Evolutionary conservation across 2,329 filamentous ascomycete species (phyloP), one percentile per base, ranked within the genome.

Genomic region (Alternaria brassicae): DNA sequence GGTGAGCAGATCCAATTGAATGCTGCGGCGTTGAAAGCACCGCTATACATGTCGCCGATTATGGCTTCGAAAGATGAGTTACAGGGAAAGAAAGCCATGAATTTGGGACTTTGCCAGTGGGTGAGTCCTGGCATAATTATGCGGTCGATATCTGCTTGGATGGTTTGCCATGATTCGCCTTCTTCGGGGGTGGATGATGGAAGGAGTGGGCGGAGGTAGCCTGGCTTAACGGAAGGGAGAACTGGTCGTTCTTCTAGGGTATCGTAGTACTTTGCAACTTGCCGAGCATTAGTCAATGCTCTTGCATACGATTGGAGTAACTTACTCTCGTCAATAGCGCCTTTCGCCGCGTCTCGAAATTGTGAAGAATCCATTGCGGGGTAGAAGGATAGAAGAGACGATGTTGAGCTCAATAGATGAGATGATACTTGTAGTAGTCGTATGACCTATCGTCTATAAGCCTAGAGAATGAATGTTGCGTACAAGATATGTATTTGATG

Each of bases 1-100:
- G 94, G 94, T 6, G 89, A 93, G 80, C 94, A 97, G 65, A 97
- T 88, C 94, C 94, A 98, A 80, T 98, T 98, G 84, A 98, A 98
- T 37, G 92, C 92, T 1, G 94, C 92, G 15, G 91, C 91, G 12
- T 89, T 95, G 79, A 97, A 93, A 6, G 92, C 90, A 5, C 91
- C 89, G 41, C 88, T 92, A 82, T 97, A 98, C 82, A 98, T 88
- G 80, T 98, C 94, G 19, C 92, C 94, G 10, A 98, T 85, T 77
- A 97, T 94, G 27, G 89, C 87, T 0, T 94, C 93, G 74, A 90
- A 97, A 34, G 90, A 91, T 53, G 89, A 88, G 23, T 87, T 88
- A 49, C 92, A 92, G 1, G 94, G 91, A 80, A 95, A 98, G 83
- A 96, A 98, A 42, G 94, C 94, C 87, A 97, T 92, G 84, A 97